These are phyloP conservation scores for Plantago elongata DNA, from an alignment of 257 asterid genomes.

Conservation along the genomic window DNA sequence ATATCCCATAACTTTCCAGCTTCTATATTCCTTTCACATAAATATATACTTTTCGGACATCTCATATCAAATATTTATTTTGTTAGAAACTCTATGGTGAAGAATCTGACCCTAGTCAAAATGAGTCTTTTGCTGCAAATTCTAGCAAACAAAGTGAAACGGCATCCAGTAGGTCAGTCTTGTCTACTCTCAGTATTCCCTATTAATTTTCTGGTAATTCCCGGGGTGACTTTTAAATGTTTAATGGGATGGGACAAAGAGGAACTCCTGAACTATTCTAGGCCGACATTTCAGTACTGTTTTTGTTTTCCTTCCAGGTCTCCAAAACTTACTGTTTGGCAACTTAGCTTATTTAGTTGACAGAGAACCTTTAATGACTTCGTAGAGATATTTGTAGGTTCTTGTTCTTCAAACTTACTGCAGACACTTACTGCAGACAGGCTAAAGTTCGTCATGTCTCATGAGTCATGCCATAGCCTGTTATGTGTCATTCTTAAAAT, in stretches of 20 bases:
- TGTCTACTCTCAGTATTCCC: slow-evolving; percentile 11
- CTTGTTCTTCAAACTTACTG: neutral
- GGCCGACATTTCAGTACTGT: neutral
- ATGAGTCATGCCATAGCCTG: neutral
- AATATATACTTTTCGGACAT: slow-evolving; percentile 10
- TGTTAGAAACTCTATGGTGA: slow-evolving; percentile 72
- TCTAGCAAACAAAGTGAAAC: slow-evolving; percentile 46
- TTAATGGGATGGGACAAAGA: neutral
- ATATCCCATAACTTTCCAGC: slow-evolving; percentile 5
- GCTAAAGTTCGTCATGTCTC: neutral
- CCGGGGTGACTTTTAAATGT: neutral
- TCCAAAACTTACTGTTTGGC: neutral
- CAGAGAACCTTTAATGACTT: neutral
- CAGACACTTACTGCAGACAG: no score
- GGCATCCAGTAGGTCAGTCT: slow-evolving; percentile 39
- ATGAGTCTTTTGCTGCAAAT: slow-evolving; percentile 46
- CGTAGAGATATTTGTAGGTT: no score
- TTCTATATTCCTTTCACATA: neutral
- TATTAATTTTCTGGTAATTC: slow-evolving; percentile 2
- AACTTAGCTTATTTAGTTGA: neutral
- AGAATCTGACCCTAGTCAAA: slow-evolving; percentile 34
- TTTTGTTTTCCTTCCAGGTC: neutral
- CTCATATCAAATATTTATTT: slow-evolving; percentile 27
- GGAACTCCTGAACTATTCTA: neutral
- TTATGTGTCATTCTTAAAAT: neutral